Evolutionary conservation across 441 rosid species (phyloP).

Genomic region (Gossypium lobatum): DNA sequence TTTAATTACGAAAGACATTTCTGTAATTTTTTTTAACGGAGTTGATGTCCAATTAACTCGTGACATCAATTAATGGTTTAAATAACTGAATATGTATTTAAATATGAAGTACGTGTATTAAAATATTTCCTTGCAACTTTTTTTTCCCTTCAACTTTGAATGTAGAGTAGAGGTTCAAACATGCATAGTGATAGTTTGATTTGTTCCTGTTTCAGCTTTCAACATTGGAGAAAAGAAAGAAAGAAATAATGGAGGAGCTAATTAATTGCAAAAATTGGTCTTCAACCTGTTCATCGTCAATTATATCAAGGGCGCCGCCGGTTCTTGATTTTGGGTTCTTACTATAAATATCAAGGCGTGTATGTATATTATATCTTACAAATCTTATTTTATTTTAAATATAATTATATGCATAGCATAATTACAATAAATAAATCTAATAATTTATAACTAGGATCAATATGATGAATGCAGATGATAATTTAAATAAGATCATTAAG

Average conservation of each 20-base stretch:
- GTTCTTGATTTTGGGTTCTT: background rate
- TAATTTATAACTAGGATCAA: too few relatives aligned
- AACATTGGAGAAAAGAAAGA: background rate
- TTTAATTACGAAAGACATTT: too few relatives aligned
- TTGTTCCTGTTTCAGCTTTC: background rate
- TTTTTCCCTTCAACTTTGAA: background rate
- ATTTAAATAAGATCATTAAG: background rate
- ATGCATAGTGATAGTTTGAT: background rate
- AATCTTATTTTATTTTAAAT: too few relatives aligned
- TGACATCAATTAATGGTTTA: too few relatives aligned
- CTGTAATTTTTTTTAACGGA: too few relatives aligned
- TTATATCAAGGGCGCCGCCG: background rate
- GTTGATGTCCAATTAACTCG: too few relatives aligned
- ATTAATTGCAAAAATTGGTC: background rate
- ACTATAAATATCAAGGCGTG: background rate
- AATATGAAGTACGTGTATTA: too few relatives aligned
- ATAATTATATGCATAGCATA: too few relatives aligned
- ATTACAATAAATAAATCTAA: too few relatives aligned
- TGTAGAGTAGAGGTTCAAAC: background rate
- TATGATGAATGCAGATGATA: too few relatives aligned
- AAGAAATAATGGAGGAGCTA: background rate
- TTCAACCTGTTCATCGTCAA: background rate
- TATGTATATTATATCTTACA: background rate
- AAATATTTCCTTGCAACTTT: background rate
- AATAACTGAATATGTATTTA: too few relatives aligned